A percentile compares a stretch with the other conserved stretches of the same genome.
These are phyloP conservation scores for Cajanus cajan DNA, from an alignment of 306 rosid species.

Conservation along the genomic window DNA sequence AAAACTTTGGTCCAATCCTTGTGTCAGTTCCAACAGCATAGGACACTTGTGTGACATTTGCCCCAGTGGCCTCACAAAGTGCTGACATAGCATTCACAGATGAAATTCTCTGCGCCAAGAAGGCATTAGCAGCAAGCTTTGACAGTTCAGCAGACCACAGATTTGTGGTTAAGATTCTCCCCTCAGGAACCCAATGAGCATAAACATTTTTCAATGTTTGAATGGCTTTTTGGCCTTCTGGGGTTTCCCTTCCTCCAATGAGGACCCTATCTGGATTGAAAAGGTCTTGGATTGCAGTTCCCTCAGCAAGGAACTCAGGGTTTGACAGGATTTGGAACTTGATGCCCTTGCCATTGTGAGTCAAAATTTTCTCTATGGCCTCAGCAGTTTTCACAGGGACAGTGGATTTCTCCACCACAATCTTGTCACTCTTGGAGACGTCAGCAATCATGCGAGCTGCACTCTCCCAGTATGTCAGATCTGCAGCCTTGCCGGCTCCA, in stretches of 20 bases:
- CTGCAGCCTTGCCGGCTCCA: conserved; percentile 96
- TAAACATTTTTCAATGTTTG: conserved; percentile 72
- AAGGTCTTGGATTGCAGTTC: conserved; percentile 88
- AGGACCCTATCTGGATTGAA: conserved; percentile 83
- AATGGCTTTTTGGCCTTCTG: conserved; percentile 75
- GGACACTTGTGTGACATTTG: conserved; percentile 72
- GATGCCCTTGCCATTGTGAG: conserved; percentile 84
- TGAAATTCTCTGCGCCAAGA: conserved; percentile 94
- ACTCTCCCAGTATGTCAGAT: conserved; percentile 95
- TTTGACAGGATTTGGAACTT: conserved; percentile 87
- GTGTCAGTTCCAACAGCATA: conserved; percentile 88
- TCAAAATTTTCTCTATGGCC: conserved; percentile 91
- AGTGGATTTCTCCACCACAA: conserved; percentile 93
- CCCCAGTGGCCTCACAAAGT: conserved; percentile 97
- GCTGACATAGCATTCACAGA: conserved; percentile 97
- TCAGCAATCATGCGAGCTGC: conserved; percentile 97
- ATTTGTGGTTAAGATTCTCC: conserved; percentile 76
- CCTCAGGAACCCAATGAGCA: conserved; percentile 88
- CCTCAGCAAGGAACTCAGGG: conserved; percentile 96
- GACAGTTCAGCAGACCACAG: conserved; percentile 97
- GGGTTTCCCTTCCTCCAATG: conserved; percentile 89
- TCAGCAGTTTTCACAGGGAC: conserved; percentile 98
- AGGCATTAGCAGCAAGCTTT: conserved; percentile 94
- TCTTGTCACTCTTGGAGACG: conserved; percentile 85
- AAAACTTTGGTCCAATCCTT: conserved; percentile 89